phyloP scores from a whole-genome alignment of 1,139 yeast species.

The Saccharomyces hybrid region DNA sequence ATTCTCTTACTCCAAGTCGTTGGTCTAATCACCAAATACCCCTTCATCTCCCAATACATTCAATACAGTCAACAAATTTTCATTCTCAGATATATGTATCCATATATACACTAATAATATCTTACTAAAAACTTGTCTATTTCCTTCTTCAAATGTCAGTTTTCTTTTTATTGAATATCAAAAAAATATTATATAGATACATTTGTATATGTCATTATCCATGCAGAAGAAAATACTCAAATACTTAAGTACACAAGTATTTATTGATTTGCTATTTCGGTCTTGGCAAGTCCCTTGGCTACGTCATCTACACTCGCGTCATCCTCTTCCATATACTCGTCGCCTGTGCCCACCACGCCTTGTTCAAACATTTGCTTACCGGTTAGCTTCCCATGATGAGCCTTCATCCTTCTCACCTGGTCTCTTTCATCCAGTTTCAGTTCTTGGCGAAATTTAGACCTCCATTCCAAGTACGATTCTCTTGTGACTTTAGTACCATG shows the following conservation, averaged over 20 bases:
- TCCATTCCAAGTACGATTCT: slow-evolving; percentile 67
- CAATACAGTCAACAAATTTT: neutral
- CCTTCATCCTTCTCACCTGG: slow-evolving; percentile 42
- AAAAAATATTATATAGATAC: neutral
- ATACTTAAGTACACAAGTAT: neutral
- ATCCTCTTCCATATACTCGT: slow-evolving; percentile 37
- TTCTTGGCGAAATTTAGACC: slow-evolving; percentile 50
- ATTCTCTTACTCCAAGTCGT: slow-evolving; percentile 29
- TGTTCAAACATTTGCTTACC: slow-evolving; percentile 86
- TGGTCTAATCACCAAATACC: slow-evolving; percentile 9
- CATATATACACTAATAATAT: neutral
- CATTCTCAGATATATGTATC: neutral
- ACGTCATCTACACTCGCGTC: slow-evolving; percentile 15
- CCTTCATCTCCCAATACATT: neutral
- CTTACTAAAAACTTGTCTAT: neutral
- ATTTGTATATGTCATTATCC: neutral
- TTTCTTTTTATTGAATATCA: neutral
- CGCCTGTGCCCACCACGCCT: slow-evolving; percentile 69
- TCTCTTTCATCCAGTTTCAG: slow-evolving; percentile 51
- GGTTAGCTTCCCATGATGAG: slow-evolving; percentile 70
- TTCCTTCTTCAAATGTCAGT: neutral
- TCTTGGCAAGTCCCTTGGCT: neutral
- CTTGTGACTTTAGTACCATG: slow-evolving; percentile 71
- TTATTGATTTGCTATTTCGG: neutral
- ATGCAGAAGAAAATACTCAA: neutral